These are phyloP conservation scores for Peronosclerospora sorghi DNA, from an alignment of 352 stramenopile species.

Conservation along the genomic window DNA sequence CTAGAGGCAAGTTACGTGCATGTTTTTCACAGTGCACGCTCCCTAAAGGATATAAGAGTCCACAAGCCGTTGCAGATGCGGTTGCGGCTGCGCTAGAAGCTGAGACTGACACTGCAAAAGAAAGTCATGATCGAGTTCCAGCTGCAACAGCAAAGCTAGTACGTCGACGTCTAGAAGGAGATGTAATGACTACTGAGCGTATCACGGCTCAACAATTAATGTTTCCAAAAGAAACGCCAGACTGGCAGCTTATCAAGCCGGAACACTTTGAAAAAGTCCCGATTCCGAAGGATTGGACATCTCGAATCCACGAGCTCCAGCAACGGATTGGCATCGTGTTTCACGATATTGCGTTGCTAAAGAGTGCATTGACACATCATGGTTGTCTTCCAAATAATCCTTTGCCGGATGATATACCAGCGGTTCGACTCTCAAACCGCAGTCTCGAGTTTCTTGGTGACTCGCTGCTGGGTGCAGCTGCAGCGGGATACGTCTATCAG, in stretches of 20 bases:
- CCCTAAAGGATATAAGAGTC: conserved; percentile 21
- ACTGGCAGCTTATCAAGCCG: conserved; percentile 42
- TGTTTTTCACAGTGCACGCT: too few relatives aligned
- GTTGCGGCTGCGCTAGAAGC: conserved; percentile 17
- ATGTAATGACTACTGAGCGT: conserved; percentile 16
- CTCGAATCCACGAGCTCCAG: conserved; percentile 38
- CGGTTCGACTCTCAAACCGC: conserved; percentile 64
- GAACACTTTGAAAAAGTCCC: conserved; percentile 45
- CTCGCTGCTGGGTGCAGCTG: conserved; percentile 54
- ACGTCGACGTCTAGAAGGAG: conserved; percentile 20
- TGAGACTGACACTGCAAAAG: conserved; percentile 5
- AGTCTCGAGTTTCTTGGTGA: conserved; percentile 78
- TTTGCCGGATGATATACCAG: conserved; percentile 27
- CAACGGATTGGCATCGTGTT: conserved; percentile 50
- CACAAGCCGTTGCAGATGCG: conserved; percentile 22
- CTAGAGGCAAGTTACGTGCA: too few relatives aligned
- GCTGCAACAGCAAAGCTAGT: conserved; percentile 5
- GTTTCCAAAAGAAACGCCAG: conserved; percentile 18
- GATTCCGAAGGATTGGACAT: conserved; percentile 35
- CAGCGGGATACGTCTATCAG: conserved; percentile 65
- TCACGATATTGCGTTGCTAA: conserved; percentile 37
- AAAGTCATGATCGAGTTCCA: conserved; percentile 4
- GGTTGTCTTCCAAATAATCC: conserved; percentile 39
- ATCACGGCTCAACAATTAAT: conserved; percentile 24
- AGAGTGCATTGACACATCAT: conserved; percentile 67